Conservation (phyloP, 139 green algal genomes). For the Chlamydomonas sphaeroides region DNA sequence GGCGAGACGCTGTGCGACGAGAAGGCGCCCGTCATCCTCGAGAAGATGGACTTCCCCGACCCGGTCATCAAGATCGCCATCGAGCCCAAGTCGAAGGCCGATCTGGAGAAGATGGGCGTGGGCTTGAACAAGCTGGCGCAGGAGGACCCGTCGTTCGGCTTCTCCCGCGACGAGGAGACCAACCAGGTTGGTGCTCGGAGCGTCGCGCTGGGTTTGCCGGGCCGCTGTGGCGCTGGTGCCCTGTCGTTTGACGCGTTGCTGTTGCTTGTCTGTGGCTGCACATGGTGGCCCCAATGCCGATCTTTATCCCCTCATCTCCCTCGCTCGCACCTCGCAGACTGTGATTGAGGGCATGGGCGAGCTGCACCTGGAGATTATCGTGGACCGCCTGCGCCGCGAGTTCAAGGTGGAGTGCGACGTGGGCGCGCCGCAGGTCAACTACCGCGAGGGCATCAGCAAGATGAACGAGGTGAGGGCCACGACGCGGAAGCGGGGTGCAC, state of each 20-base stretch:
- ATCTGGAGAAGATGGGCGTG: slow-evolving; percentile 94
- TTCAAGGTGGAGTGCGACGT: slow-evolving; percentile 97
- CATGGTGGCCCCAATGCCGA: too few species aligned
- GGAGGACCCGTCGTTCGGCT: slow-evolving; percentile 98
- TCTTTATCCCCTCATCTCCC: too few species aligned
- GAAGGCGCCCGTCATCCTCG: slow-evolving; percentile 92
- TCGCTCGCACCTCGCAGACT: slow-evolving; percentile 56
- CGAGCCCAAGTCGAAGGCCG: slow-evolving; percentile 98
- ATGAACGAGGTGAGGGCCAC: slow-evolving; percentile 66
- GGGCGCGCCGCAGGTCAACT: slow-evolving; percentile 97
- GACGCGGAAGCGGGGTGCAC: too few species aligned
- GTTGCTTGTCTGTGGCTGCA: too few species aligned
- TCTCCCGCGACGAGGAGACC: slow-evolving; percentile 95
- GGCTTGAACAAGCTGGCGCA: slow-evolving; percentile 97
- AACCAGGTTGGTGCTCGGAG: too few species aligned
- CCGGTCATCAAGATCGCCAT: slow-evolving; percentile 99
- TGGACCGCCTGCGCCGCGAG: slow-evolving; percentile 95
- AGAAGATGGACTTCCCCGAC: slow-evolving; percentile 99
- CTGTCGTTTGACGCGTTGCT: too few species aligned
- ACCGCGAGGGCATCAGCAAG: slow-evolving; percentile 95
- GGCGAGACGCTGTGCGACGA: slow-evolving; percentile 97
- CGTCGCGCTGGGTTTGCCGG: too few species aligned
- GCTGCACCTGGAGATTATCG: slow-evolving; percentile 99
- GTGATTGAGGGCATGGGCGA: slow-evolving; percentile 99
- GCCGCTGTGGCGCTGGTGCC: too few species aligned